Conservation (phyloP, 176 grass and related monocot genomes). For the Phoenix dactylifera region DNA sequence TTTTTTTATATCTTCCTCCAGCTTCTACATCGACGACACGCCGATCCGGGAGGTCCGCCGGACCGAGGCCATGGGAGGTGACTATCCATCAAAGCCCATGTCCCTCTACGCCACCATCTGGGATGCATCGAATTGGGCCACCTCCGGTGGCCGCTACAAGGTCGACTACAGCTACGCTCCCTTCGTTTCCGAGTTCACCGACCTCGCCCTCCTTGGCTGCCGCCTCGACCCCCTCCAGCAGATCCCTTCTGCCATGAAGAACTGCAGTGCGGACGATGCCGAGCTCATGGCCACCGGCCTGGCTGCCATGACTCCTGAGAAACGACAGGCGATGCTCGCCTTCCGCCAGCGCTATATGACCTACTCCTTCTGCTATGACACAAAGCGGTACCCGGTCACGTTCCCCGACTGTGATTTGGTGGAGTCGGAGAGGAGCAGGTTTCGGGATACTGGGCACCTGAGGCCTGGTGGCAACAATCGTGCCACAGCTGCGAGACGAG, state of each 20-base stretch:
- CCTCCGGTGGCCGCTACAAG: slow-evolving; percentile 9
- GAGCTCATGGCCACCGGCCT: slow-evolving; percentile 5
- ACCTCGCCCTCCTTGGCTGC: slow-evolving; percentile 13
- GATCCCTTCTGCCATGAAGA: neutral
- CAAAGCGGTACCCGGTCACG: slow-evolving; percentile 4
- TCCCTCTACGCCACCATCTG: slow-evolving; percentile 19
- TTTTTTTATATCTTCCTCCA: neutral
- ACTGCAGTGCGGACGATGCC: neutral
- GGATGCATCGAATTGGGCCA: slow-evolving; percentile 17
- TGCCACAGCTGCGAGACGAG: no score
- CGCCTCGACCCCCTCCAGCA: slow-evolving; percentile 7
- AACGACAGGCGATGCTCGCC: neutral
- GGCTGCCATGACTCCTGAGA: neutral
- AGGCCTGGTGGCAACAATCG: neutral
- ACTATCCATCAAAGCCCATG: slow-evolving; percentile 18
- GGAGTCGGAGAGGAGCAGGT: slow-evolving; percentile 3
- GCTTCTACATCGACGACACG: slow-evolving; percentile 19
- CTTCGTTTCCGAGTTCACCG: slow-evolving; percentile 13
- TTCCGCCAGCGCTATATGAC: slow-evolving; percentile 6
- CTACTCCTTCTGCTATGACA: slow-evolving; percentile 19
- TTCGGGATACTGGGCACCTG: neutral
- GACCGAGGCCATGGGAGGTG: slow-evolving; percentile 10
- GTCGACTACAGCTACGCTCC: slow-evolving; percentile 13
- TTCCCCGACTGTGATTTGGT: slow-evolving; percentile 9
- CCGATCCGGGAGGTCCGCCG: slow-evolving; percentile 8